phyloP scores from a whole-genome alignment of 1,139 yeast species.

The Yamadazyma triangularis region DNA sequence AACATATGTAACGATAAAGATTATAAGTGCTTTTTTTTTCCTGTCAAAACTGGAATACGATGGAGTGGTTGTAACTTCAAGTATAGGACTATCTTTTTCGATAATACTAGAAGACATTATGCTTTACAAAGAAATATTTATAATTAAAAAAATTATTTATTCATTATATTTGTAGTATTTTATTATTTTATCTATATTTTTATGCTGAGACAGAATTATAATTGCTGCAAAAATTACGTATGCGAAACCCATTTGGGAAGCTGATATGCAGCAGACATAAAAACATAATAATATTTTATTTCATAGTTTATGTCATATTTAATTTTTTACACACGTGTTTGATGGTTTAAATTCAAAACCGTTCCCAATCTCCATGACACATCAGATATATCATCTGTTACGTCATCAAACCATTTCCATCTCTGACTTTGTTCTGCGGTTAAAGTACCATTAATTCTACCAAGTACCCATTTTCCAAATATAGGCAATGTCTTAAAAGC shows the following conservation, averaged over 20 bases:
- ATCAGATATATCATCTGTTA: constrained; percentile 5
- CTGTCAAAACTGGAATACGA: constrained; percentile 6
- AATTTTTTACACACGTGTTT: constrained; percentile 2
- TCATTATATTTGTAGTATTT: no score
- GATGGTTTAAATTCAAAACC: constrained; percentile 7
- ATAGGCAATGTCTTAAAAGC: constrained; percentile 16
- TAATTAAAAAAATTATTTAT: no score
- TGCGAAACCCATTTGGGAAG: no score
- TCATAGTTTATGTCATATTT: not conserved
- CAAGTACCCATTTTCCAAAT: constrained; percentile 13
- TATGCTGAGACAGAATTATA: no score
- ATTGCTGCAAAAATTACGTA: no score
- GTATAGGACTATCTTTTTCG: no score
- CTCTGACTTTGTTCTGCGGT: constrained; percentile 5
- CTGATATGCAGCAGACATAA: no score
- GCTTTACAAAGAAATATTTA: no score
- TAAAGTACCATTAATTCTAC: constrained; percentile 7
- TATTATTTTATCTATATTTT: no score
- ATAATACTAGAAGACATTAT: no score
- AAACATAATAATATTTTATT: no score
- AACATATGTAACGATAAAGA: constrained; percentile 38
- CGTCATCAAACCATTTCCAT: constrained; percentile 11
- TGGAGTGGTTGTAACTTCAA: no score
- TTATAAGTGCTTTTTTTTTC: constrained; percentile 19
- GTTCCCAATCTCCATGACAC: constrained; percentile 13